Conservation (phyloP, 2,329 filamentous ascomycete genomes). For the Chrysoporthe puriensis region DNA sequence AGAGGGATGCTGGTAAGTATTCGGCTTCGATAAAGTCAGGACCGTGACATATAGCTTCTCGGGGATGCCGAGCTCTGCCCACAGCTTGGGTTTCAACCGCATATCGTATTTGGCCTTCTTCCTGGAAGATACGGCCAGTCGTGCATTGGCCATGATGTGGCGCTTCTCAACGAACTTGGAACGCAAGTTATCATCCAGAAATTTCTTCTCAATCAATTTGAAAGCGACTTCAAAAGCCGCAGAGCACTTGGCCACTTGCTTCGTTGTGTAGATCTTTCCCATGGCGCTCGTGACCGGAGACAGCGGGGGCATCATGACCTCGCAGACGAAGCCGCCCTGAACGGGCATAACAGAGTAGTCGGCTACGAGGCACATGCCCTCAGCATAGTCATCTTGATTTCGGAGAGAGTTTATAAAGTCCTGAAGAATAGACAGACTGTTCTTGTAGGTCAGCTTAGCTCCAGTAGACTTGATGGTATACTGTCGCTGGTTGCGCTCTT, state of each 20-base stretch:
- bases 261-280: constrained; percentile 68
- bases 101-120: constrained; percentile 76
- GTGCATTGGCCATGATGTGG: constrained; percentile 84
- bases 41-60: constrained; percentile 62
- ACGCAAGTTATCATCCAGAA: constrained; percentile 74
- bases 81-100: constrained; percentile 77
- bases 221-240: constrained; percentile 86
- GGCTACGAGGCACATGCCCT: constrained; percentile 36
- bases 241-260: constrained; percentile 81
- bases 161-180: constrained; percentile 70
- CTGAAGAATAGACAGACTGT: constrained; percentile 71
- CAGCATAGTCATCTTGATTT: constrained; percentile 41
- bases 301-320: constrained; percentile 75
- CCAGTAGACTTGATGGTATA: constrained; percentile 69
- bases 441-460: constrained; percentile 77
- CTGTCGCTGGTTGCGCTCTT: constrained; percentile 51
- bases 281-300: constrained; percentile 71
- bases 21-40: constrained; percentile 60
- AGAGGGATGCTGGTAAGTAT: constrained; percentile 61
- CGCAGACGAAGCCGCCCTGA: constrained; percentile 69
- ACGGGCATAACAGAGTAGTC: constrained; percentile 66
- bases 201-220: constrained; percentile 64
- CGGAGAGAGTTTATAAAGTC: constrained; percentile 75
- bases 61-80: constrained; percentile 58
- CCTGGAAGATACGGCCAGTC: constrained; percentile 78